Base-by-base conservation (phyloP, 768 basidiomycete species). In the Boletus reticulatus region DNA sequence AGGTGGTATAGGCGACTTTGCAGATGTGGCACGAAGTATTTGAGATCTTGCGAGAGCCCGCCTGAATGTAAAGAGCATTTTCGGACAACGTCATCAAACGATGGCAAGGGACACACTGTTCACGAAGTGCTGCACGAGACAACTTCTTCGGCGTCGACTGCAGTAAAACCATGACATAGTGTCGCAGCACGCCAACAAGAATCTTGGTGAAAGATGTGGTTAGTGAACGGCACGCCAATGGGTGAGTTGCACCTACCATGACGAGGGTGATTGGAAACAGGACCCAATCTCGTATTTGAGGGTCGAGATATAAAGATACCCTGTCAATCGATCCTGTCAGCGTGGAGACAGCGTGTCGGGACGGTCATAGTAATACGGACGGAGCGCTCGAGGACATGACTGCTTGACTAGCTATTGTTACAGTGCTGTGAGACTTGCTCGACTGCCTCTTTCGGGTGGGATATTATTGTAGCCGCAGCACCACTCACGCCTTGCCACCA, bases 181-280 rank as follows among this genome's bases (percentile, higher is more conserved):
- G 94, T 58, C 97, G 79, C 24, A 98, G 78, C 43, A 98, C 79
- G 27, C 97, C 96, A 39, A 97, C 94, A 45, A 97, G 78, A 63
- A 97, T 90, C 94, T 96, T 65, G 46, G 6, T 10, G 22, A 48
- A 20, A 56, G 32, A 50, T 34, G 31, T 37, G 29, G 42, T 53
- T 55, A 60, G 53, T 42, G 20, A 42, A 46, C 42, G 48, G 37
- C 14, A 14, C 24, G 24, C 4, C 4, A 0, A 19, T 14, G 19
- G 19, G 20, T 20, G 22, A 19, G 7, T 16, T 52, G 50, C 57
- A 75, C 83, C 64, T 59, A 92, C 95, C 94, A 97, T 97, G 69
- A 98, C 94, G 58, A 97, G 78, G 49, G 94, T 98, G 74, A 98
- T 97, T 50, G 95, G 95, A 75, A 98, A 94, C 55, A 98, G 75